Evolutionary conservation across 352 stramenopile genomes (phyloP), one percentile per base, ranked within the genome.

Genomic region (Thraustotheca clavata): DNA sequence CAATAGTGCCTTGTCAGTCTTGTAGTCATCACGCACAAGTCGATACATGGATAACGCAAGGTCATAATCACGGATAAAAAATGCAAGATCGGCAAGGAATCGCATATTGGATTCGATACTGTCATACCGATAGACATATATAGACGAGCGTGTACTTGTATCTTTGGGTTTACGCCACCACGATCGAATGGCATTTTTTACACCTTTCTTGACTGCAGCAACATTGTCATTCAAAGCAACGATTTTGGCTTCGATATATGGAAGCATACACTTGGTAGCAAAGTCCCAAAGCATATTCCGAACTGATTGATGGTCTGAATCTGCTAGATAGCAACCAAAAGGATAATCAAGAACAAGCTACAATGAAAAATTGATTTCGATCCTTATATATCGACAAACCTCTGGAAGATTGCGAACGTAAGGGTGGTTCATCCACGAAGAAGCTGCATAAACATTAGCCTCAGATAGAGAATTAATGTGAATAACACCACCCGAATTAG

Each of bases 131-230:
- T 95, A 96, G 6, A 31, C 61, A 35, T 49, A 50, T 41, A 60
- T 71, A 2, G 62, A 69, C 11, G 69, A 62, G 32, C 73, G 69
- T 22, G 67, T 38, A 9, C 68, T 71, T 0, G 89, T 66, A 55
- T 94, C 87, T 43, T 92, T 90, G 3, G 87, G 84, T 67, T 96
- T 95, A n/a, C 83, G 86, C 39, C 92, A 71, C 86, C 87, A 96
- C 43, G 83, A 96, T 70, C 94, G 94, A 62, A 96, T 88, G 20
- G 96, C 81, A 55, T 96, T 96, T 65, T 95, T 95, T 46, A 97
- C 83, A 32, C 89, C 89, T 49, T 96, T 96, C 41, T 94, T 91
- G 74, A 89, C 90, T 6, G 83, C 87, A 3, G 85, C 94, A 5
- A 97, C 88, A 27, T 87, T 74, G 59, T 94, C 80, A 60, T 97